Conservation (phyloP, 2,329 filamentous ascomycete species). For the Aureobasidium namibiae region DNA sequence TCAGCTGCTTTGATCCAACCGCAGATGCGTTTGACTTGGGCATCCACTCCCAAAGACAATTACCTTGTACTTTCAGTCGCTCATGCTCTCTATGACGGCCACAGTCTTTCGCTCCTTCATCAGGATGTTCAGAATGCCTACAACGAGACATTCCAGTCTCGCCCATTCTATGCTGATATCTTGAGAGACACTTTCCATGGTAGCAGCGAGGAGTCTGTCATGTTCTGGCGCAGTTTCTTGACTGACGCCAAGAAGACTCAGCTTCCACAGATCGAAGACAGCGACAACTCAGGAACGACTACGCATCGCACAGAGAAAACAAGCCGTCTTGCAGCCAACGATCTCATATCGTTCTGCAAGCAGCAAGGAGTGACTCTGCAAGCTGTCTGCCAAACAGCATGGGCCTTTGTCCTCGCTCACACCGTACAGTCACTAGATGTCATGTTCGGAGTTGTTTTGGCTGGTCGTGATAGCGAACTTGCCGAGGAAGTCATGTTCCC, state of each 20-base stretch:
- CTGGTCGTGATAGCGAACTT: constrained; percentile 69
- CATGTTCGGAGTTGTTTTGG: constrained; percentile 73
- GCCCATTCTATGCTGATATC: constrained; percentile 45
- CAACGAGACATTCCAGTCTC: constrained; percentile 29
- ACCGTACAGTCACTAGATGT: constrained; percentile 61
- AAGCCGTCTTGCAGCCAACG: constrained; percentile 35
- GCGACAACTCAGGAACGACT: constrained; percentile 13
- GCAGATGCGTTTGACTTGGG: constrained; percentile 31
- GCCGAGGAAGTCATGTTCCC: constrained; percentile 68
- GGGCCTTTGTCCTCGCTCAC: constrained; percentile 62
- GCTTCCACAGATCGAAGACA: constrained; percentile 27
- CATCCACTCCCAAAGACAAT: constrained; percentile 25
- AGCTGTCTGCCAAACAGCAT: constrained; percentile 66
- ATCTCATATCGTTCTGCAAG: constrained; percentile 55
- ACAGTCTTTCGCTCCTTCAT: constrained; percentile 69
- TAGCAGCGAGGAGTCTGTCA: constrained; percentile 38
- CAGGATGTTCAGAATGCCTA: constrained; percentile 63
- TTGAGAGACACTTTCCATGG: constrained; percentile 47
- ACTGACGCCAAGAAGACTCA: constrained; percentile 38
- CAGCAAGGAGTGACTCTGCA: constrained; percentile 63
- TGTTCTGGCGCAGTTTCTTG: constrained; percentile 67
- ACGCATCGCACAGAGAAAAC: constrained; percentile 38
- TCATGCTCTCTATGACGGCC: constrained; percentile 85
- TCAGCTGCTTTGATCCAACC: constrained; percentile 12
- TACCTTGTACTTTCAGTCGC: constrained; percentile 63